Evolutionary conservation across 2,329 filamentous ascomycete species (phyloP), one percentile per base, ranked within the genome.

Genomic region (Hymenoscyphus scutula): DNA sequence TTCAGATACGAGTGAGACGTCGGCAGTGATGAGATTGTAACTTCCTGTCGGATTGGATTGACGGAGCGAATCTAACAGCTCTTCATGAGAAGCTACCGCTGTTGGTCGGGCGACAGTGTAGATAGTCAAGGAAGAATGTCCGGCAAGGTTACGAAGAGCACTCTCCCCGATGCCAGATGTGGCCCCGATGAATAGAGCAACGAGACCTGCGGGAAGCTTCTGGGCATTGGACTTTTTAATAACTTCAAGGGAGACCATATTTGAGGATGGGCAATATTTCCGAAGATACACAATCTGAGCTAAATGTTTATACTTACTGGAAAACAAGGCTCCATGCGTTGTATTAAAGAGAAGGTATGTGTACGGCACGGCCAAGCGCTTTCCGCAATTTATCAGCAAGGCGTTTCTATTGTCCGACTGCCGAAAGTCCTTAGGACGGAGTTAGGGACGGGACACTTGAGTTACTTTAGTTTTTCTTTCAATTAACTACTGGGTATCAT

Each of bases 1-100:
- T 25, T 78, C 79, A 30, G 74, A 74, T 25, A 84, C 66, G 5
- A 83, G 72, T 7, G 77, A 79, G 48, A 80, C 74, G 48, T 84
- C 82, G 15, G 73, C 73, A 13, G 56, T 57, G 7, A 53, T 53
- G 23, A 58, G 17, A 19, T 17, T 62, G 32, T 58, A 58, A 10
- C 17, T 58, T 13, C 27, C 60, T 5, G 17, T 23, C 8, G 55
- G 55, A 53, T 61, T 61, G 23, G 38, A 30, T 76, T 73, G 25
- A 77, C 79, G 66, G 79, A 74, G 27, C 5, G 53, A 27, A 17
- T 17, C 25, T 17, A 61, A 23, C 3, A 61, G 66, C 10, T 59
- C 30, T 25, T 30, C 45, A 37, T 17, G 34, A 37, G 34, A 37
- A 11, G 25, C 45, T 17, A 27, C 58, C 6, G 58, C 17, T 32